phyloP scores from a whole-genome alignment of 352 stramenopile genomes.

The Phytophthora macrochlamydospora region DNA sequence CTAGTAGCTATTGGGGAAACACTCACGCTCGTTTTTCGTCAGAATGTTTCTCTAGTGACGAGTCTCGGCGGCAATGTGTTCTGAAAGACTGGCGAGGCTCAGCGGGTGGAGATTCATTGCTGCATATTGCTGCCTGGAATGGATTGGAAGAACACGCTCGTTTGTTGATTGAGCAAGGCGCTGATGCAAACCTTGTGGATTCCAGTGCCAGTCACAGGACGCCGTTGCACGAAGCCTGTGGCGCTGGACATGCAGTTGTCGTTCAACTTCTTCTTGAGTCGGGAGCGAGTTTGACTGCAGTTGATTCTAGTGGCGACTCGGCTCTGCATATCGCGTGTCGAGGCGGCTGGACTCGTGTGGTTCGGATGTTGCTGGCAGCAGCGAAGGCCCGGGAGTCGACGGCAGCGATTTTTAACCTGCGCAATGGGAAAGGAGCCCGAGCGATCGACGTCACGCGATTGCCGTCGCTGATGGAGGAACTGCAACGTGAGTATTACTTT shows the following conservation, averaged over 20 bases:
- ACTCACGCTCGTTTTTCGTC: constrained; percentile 22
- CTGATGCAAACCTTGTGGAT: constrained; percentile 56
- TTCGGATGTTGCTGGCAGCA: constrained; percentile 49
- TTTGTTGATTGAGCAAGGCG: constrained; percentile 32
- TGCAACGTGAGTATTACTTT: constrained; percentile 24
- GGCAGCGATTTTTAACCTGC: constrained; percentile 45
- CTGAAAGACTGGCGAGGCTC: constrained; percentile 26
- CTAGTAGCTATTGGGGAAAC: constrained; percentile 28
- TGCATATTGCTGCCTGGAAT: constrained; percentile 62
- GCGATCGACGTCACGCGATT: constrained; percentile 58
- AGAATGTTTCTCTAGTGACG: constrained; percentile 6
- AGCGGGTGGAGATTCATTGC: constrained; percentile 47
- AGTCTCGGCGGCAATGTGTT: constrained; percentile 20
- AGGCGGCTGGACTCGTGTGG: constrained; percentile 40
- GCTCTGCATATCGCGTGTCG: constrained; percentile 62
- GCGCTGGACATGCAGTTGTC: constrained; percentile 42
- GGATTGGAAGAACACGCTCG: constrained; percentile 36
- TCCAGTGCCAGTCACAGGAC: constrained; percentile 47
- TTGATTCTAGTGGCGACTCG: constrained; percentile 57
- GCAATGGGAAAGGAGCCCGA: constrained; percentile 49
- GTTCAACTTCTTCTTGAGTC: constrained; percentile 42
- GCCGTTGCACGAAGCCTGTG: constrained; percentile 64
- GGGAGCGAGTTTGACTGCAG: constrained; percentile 40
- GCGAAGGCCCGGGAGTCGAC: constrained; percentile 18
- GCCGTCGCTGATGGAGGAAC: constrained; percentile 29